Conservation (phyloP, 306 rosid genomes). For the Dryas alaskensis region DNA sequence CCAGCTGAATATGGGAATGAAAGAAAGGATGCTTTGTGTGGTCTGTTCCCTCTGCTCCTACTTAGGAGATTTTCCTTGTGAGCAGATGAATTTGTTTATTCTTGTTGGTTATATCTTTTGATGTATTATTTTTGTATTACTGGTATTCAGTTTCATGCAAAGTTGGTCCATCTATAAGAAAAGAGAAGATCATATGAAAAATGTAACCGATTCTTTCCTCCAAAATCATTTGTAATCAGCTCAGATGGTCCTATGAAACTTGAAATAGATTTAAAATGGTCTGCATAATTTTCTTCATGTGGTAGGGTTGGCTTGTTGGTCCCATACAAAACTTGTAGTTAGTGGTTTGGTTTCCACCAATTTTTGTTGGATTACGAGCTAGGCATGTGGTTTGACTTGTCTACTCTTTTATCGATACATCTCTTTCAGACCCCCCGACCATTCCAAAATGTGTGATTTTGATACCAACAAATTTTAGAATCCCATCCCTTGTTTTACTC, state of each 20-base stretch:
- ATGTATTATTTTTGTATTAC: constrained; percentile 15
- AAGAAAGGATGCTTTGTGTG: constrained; percentile 9
- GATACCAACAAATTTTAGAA: constrained; percentile 10
- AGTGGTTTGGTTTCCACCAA: neutral
- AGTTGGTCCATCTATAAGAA: neutral
- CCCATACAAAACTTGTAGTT: neutral
- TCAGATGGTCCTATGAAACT: constrained; percentile 15
- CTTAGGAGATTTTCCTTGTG: neutral
- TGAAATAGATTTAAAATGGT: constrained; percentile 9
- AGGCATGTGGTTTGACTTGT: constrained; percentile 15
- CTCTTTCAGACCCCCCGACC: neutral
- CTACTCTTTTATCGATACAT: neutral
- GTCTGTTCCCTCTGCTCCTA: constrained; percentile 3
- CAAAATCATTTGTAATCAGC: constrained; percentile 17
- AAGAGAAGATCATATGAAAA: too few relatives aligned
- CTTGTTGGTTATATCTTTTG: constrained; percentile 35
- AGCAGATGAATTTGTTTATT: constrained; percentile 51
- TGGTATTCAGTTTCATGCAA: constrained; percentile 26
- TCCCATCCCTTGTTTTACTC: constrained; percentile 16
- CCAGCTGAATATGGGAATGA: neutral
- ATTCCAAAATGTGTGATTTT: neutral
- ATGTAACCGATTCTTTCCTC: neutral
- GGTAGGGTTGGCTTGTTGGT: constrained; percentile 10
- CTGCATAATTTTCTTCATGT: constrained; percentile 1
- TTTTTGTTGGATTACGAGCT: too few relatives aligned